Conservation (phyloP, 176 grass and related monocot species). For the Zoysia pacifica region DNA sequence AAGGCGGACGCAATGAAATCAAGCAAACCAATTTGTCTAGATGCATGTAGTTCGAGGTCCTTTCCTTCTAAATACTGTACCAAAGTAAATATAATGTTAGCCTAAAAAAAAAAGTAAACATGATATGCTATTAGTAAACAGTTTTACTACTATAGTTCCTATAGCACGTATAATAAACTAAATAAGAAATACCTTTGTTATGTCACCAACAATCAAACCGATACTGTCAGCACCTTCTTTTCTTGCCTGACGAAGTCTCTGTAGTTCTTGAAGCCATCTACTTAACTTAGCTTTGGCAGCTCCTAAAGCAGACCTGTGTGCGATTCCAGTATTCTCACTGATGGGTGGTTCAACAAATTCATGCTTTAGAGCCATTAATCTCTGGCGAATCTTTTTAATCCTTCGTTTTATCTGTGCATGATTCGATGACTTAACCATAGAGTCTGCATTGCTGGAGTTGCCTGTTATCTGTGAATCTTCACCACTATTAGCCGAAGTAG, state of each 20-base stretch:
- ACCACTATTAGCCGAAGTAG: slow-evolving; percentile 55
- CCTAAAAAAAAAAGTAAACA: slow-evolving; percentile 35
- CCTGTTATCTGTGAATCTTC: slow-evolving; percentile 64
- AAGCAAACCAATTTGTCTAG: slow-evolving; percentile 92
- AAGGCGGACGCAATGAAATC: slow-evolving; percentile 92
- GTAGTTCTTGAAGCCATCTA: slow-evolving; percentile 97
- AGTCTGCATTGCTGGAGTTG: slow-evolving; percentile 54
- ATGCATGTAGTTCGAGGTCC: slow-evolving; percentile 88
- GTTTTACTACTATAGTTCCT: slow-evolving; percentile 26
- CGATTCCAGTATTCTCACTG: slow-evolving; percentile 81
- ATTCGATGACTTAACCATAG: slow-evolving; percentile 64
- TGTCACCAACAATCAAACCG: slow-evolving; percentile 86
- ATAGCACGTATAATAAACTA: slow-evolving; percentile 31
- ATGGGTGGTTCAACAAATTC: slow-evolving; percentile 79
- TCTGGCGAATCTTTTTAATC: slow-evolving; percentile 96
- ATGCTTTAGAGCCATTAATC: slow-evolving; percentile 98
- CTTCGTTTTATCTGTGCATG: slow-evolving; percentile 69
- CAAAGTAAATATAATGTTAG: slow-evolving; percentile 38
- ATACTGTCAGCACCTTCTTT: slow-evolving; percentile 94
- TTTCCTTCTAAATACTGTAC: slow-evolving; percentile 93
- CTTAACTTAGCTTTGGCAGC: slow-evolving; percentile 88
- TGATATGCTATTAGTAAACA: slow-evolving; percentile 39
- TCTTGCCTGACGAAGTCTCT: slow-evolving; percentile 91
- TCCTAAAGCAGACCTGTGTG: slow-evolving; percentile 65
- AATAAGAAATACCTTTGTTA: slow-evolving; percentile 80